Evolutionary conservation across 768 basidiomycete genomes (phyloP), one percentile per base, ranked within the genome.

Genomic region (Boletus insuetus): DNA sequence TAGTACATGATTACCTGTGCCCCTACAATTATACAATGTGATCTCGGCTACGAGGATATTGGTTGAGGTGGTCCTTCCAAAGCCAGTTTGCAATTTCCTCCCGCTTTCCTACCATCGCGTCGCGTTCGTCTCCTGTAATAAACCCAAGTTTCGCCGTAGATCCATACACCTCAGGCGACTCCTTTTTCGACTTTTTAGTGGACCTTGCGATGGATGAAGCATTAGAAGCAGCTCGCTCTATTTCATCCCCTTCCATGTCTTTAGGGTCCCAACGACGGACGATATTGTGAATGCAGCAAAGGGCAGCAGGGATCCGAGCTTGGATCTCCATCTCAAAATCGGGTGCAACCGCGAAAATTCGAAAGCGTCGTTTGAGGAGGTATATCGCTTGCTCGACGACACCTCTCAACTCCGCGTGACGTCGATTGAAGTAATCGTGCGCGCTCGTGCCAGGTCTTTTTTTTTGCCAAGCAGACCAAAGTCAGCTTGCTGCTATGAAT

Each of bases 241-340:
- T 10, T 31, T 31, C 19, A 3, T 46, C 45, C 10, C n/a, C 31
- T 7, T 12, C 9, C 17, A 31, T 13, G 19, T 49, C 39, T 22
- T 54, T 40, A 4, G 51, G 34, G 54, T 64, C 56, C 22, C 58
- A 46, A 1, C 17, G 41, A 10, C 46, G 46, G 37, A 69, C 62
- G 44, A 69, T 70, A 51, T 72, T 70, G 59, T 68, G 70, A 2
- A 67, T 17, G 10, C 63, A 62, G 19, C 58, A 65, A 0, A 69
- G 56, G 0, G 59, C 64, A 26, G 55, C 34, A 3, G 65, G 61
- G 38, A 73, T 63, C 1, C 46, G 26, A 4, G 59, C 63, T 50
- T 72, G 71, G 5, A 58, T 45, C 1, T 39, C n/a, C 50, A 67
- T 58, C n/a, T 40, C 22, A 17, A 58, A 64, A 13, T 64, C 46